A percentile compares a stretch with the other conserved stretches of the same genome.
Evolutionary conservation across 2,329 filamentous ascomycete genomes (phyloP).

Genomic region (Calonectria pseudoturangicola): DNA sequence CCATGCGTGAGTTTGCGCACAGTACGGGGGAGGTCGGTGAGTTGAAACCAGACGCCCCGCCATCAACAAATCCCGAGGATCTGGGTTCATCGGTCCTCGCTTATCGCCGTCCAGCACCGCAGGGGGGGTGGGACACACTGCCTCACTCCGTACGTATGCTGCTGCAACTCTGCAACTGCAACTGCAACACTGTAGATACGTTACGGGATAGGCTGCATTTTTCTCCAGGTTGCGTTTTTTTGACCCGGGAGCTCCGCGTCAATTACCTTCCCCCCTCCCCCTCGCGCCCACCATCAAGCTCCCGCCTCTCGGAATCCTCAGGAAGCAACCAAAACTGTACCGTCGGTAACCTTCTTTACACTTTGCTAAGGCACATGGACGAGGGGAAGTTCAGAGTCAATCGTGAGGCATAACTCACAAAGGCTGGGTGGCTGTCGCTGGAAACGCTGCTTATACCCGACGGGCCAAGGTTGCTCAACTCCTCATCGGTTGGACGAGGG

Average conservation of each 20-base stretch:
- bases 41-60: slow-evolving; percentile 28
- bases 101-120: slow-evolving; percentile 53
- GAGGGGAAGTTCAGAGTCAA: slow-evolving; percentile 19
- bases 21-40: slow-evolving; percentile 16
- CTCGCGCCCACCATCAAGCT: neutral
- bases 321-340: slow-evolving; percentile 14
- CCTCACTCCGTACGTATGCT: slow-evolving; percentile 8
- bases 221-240: neutral
- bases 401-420: neutral
- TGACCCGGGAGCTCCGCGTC: neutral
- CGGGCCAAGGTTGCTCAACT: slow-evolving; percentile 1
- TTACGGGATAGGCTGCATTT: slow-evolving; percentile 22
- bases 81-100: slow-evolving; percentile 58
- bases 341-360: slow-evolving; percentile 26
- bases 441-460: slow-evolving; percentile 31
- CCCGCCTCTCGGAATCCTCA: slow-evolving; percentile 13
- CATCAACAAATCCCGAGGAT: slow-evolving; percentile 54
- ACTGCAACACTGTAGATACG: slow-evolving; percentile 15
- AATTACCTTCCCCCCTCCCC: neutral
- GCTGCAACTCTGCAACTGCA: slow-evolving; percentile 24
- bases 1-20: neutral
- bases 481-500: slow-evolving; percentile 11
- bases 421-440: slow-evolving; percentile 22
- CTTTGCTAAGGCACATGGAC: neutral
- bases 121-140: slow-evolving; percentile 43